A percentile compares a stretch with the other conserved stretches of the same genome.
Evolutionary conservation across 129 eudicot species (phyloP).

Genomic region (Artemisia tridentata): DNA sequence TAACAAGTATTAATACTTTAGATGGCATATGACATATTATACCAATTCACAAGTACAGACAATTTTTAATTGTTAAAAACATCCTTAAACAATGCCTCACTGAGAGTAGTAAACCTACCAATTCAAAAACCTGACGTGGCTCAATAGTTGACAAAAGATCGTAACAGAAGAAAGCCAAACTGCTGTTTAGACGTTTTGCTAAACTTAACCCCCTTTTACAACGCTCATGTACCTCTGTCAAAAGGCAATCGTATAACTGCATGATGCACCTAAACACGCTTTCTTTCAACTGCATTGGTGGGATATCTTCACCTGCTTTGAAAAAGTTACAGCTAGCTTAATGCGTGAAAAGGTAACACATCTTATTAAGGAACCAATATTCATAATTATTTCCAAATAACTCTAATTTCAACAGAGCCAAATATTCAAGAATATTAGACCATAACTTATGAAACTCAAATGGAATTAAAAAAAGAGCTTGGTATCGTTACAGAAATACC

Average conservation of each 20-base stretch:
- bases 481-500: conserved; percentile 42
- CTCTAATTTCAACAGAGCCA: neutral
- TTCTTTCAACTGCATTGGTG: conserved; percentile 98
- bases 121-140: conserved; percentile 98
- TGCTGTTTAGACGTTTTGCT: conserved; percentile 93
- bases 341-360: conserved; percentile 3
- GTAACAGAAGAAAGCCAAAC: conserved; percentile 95
- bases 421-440: conserved; percentile 13
- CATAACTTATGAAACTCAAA: neutral
- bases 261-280: conserved; percentile 92
- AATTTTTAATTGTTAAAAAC: conserved; percentile 21
- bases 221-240: conserved; percentile 98
- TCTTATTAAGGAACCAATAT: conserved; percentile 4
- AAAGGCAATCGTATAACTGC: conserved; percentile 95
- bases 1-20: conserved; percentile 14
- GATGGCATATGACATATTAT: neutral
- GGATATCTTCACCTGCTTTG: conserved; percentile 85
- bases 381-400: neutral
- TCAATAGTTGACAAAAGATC: conserved; percentile 89
- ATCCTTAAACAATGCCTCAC: conserved; percentile 5
- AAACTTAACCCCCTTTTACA: conserved; percentile 92
- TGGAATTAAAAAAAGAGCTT: neutral
- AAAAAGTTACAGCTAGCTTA: conserved; percentile 19
- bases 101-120: conserved; percentile 57
- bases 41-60: neutral